These are phyloP conservation scores for Pyropia haitanensis DNA, from an alignment of 23 red algal genomes.

Conservation along the genomic window DNA sequence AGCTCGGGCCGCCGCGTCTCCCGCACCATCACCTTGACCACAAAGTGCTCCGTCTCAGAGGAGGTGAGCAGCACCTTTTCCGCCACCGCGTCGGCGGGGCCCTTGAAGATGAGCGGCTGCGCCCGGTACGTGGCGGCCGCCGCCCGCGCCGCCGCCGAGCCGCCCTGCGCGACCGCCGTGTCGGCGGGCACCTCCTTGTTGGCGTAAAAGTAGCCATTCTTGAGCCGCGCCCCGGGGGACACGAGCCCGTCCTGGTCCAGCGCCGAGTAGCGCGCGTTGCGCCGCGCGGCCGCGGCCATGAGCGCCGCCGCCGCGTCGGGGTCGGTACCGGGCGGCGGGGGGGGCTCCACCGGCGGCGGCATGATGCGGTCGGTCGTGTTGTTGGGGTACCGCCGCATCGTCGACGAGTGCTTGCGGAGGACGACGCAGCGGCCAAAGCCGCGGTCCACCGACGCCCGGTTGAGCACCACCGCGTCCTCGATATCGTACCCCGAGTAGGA, in stretches of 20 bases:
- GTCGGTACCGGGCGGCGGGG: neutral
- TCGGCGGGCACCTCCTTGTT: constrained; percentile 70
- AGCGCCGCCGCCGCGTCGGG: neutral
- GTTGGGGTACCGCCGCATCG: constrained; percentile 55
- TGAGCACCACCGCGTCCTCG: constrained; percentile 94
- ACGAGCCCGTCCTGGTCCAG: constrained; percentile 72
- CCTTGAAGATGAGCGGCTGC: constrained; percentile 48
- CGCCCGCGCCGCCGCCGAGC: neutral
- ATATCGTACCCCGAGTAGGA: constrained; percentile 98
- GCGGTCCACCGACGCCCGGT: constrained; percentile 82
- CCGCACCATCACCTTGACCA: constrained; percentile 86
- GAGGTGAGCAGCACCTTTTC: constrained; percentile 68
- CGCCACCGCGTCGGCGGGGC: constrained; percentile 23
- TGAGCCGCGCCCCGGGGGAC: constrained; percentile 42
- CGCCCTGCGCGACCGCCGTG: neutral
- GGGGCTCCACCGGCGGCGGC: constrained; percentile 5
- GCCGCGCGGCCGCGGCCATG: constrained; percentile 2
- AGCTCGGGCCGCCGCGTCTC: constrained; percentile 74
- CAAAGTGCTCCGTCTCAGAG: constrained; percentile 46
- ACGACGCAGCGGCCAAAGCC: constrained; percentile 91
- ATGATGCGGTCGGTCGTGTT: constrained; percentile 44
- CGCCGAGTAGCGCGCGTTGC: constrained; percentile 17
- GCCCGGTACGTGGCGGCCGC: constrained; percentile 15
- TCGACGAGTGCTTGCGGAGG: constrained; percentile 55
- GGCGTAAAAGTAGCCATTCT: constrained; percentile 50